Evolutionary conservation across 345 rosid species (phyloP).

Genomic region (Heritiera fomes): DNA sequence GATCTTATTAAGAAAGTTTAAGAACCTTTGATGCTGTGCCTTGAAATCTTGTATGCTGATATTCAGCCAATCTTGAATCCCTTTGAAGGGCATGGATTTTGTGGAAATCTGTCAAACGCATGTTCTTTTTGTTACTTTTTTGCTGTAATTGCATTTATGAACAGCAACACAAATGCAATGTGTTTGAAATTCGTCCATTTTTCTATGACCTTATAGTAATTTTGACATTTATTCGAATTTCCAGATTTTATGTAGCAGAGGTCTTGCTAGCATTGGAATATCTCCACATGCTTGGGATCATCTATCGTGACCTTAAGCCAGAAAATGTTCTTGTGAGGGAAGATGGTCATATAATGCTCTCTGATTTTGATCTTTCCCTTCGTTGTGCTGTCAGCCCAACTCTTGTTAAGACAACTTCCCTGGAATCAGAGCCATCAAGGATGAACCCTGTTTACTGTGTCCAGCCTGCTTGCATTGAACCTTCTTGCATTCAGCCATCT

Average conservation of each 20-base stretch:
- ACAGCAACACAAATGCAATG: neutral
- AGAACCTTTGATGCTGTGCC: neutral
- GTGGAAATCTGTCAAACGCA: neutral
- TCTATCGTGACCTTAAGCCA: conserved; percentile 81
- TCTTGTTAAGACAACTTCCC: conserved; percentile 58
- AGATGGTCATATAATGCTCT: conserved; percentile 82
- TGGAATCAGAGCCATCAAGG: conserved; percentile 64
- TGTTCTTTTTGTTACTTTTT: neutral
- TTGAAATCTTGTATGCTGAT: neutral
- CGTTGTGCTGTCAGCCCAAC: conserved; percentile 85
- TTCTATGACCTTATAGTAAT: neutral
- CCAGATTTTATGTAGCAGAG: conserved; percentile 79
- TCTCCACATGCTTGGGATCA: conserved; percentile 77
- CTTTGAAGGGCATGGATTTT: neutral
- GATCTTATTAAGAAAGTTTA: neutral
- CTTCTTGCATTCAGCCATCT: conserved; percentile 84
- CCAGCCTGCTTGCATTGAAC: conserved; percentile 83
- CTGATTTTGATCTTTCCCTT: conserved; percentile 82
- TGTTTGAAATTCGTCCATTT: neutral
- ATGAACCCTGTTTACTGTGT: conserved; percentile 71
- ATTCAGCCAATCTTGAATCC: neutral
- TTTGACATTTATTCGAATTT: conserved; percentile 19
- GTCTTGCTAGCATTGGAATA: conserved; percentile 67
- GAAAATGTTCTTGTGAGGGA: conserved; percentile 76
- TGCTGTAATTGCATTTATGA: neutral